Conservation (phyloP, 352 stramenopile species). For the Phytopythium montanum region DNA sequence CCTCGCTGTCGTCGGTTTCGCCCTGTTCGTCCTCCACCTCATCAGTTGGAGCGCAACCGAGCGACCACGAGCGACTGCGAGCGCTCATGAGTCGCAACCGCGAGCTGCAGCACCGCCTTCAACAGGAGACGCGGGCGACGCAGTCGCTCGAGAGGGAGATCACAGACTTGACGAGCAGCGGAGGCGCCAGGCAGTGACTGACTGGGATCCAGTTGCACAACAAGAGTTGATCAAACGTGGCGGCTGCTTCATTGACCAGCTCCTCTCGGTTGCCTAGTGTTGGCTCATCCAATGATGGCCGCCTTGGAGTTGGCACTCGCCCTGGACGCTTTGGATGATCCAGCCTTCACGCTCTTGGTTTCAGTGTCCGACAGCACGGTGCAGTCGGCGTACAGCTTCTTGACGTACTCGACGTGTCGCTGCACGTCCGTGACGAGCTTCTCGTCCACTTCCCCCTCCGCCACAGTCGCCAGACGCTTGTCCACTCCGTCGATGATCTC, state of each 20-base stretch:
- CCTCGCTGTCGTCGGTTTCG: constrained; percentile 14
- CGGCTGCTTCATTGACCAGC: neutral
- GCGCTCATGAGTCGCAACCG: constrained; percentile 76
- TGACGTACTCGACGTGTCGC: constrained; percentile 63
- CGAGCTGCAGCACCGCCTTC: constrained; percentile 67
- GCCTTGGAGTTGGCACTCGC: neutral
- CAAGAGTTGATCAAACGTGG: neutral
- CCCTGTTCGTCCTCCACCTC: constrained; percentile 36
- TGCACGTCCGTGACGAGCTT: constrained; percentile 47
- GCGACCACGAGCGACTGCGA: constrained; percentile 67
- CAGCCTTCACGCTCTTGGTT: neutral
- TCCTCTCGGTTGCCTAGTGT: neutral
- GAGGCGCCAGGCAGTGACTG: constrained; percentile 3
- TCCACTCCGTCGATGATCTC: constrained; percentile 37
- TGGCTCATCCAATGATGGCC: neutral
- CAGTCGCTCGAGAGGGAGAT: constrained; percentile 73
- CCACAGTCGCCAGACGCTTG: constrained; percentile 18
- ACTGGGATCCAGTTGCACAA: neutral
- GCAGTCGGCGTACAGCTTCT: constrained; percentile 36
- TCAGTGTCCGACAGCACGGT: neutral
- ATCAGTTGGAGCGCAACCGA: constrained; percentile 8
- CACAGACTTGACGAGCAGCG: constrained; percentile 45
- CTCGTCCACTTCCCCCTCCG: constrained; percentile 22
- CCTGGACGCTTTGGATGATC: neutral
- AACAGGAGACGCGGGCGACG: constrained; percentile 68